Conservation (phyloP, 2,329 filamentous ascomycete genomes). For the Pestalotiopsis sp. region DNA sequence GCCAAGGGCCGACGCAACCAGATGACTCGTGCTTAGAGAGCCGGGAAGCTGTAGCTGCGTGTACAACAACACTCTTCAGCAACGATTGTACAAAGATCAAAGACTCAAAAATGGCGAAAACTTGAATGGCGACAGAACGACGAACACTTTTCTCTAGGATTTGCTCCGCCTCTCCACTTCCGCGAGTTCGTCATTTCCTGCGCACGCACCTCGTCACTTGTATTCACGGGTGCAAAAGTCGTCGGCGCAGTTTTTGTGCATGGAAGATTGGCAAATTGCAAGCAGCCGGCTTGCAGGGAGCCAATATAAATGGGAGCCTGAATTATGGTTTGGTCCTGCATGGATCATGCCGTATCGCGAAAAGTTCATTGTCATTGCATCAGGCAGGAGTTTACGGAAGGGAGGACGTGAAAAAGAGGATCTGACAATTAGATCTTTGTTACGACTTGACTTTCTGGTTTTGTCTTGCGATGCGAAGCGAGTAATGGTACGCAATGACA, state of each 20-base stretch:
- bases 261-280: background rate
- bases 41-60: conserved; percentile 18
- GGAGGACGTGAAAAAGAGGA: conserved; percentile 1
- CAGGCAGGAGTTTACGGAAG: conserved; percentile 5
- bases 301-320: background rate
- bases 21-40: conserved; percentile 18
- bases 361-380: conserved; percentile 5
- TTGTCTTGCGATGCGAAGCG: conserved; percentile 3
- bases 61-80: conserved; percentile 24
- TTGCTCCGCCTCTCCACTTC: background rate
- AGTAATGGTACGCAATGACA: background rate
- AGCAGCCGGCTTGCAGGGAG: background rate
- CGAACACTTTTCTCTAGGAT: background rate
- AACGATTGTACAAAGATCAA: conserved; percentile 21
- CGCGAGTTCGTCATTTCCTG: background rate
- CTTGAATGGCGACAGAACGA: background rate
- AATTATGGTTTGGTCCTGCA: background rate
- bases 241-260: background rate
- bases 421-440: conserved; percentile 6
- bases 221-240: background rate
- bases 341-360: background rate
- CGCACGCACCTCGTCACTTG: background rate
- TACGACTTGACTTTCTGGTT: conserved; percentile 8
- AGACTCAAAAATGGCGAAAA: background rate
- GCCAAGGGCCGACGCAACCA: conserved; percentile 38